phyloP scores from a whole-genome alignment of 108 stramenopile genomes.

The Craspedostauros australis region DNA sequence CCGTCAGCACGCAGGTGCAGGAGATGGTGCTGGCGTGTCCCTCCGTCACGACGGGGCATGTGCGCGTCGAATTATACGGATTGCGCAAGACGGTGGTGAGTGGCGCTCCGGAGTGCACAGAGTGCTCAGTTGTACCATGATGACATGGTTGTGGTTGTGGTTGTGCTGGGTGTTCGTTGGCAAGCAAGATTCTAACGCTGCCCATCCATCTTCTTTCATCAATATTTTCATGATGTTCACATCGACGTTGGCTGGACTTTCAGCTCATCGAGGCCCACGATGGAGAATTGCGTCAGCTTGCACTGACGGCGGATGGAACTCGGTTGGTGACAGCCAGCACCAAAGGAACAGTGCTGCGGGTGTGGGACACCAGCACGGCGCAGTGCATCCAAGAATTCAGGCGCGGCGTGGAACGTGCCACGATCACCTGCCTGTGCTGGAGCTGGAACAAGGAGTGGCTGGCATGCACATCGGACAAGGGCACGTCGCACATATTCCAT shows the following conservation, averaged over 20 bases:
- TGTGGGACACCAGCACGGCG: slow-evolving; percentile 80
- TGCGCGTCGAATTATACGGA: slow-evolving; percentile 95
- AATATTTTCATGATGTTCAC: too few species aligned
- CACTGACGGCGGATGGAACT: slow-evolving; percentile 84
- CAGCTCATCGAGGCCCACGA: slow-evolving; percentile 93
- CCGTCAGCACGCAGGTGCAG: slow-evolving; percentile 82
- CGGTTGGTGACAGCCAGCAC: slow-evolving; percentile 87
- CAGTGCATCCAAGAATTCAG: slow-evolving; percentile 84
- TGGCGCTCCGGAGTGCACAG: too few species aligned
- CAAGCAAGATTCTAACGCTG: too few species aligned
- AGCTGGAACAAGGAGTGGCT: slow-evolving; percentile 78
- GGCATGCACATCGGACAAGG: slow-evolving; percentile 92
- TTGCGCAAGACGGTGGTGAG: slow-evolving; percentile 74
- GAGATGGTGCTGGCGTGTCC: slow-evolving; percentile 96
- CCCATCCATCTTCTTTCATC: too few species aligned
- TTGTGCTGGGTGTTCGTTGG: too few species aligned
- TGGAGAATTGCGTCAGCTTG: slow-evolving; percentile 73
- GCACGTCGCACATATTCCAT: slow-evolving; percentile 92
- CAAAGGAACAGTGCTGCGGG: slow-evolving; percentile 92
- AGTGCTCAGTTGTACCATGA: too few species aligned
- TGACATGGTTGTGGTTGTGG: too few species aligned
- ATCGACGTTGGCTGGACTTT: too few species aligned
- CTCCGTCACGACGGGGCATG: slow-evolving; percentile 79
- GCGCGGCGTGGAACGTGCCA: slow-evolving; percentile 90
- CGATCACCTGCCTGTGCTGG: slow-evolving; percentile 86